These are phyloP conservation scores for Ascochyta fabae DNA, from an alignment of 2,329 filamentous ascomycete species.

Conservation along the genomic window DNA sequence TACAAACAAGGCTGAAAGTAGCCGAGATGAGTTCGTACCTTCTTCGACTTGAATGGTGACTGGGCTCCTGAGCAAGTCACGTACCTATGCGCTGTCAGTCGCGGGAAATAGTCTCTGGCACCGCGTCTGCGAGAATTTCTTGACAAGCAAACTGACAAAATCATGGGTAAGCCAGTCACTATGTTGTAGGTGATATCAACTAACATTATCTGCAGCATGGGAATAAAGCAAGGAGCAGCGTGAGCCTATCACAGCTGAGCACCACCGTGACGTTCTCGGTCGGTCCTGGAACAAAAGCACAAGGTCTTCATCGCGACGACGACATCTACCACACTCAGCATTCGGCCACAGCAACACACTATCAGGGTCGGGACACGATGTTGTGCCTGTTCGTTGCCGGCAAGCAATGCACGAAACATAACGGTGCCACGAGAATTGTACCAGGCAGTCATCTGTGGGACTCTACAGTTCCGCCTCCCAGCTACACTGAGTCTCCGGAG, in stretches of 20 bases:
- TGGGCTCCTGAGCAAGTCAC: too few species aligned
- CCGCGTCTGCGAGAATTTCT: constrained; percentile 17
- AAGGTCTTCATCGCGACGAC: constrained; percentile 39
- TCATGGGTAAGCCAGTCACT: constrained; percentile 15
- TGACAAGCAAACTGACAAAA: constrained; percentile 17
- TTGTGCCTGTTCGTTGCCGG: constrained; percentile 48
- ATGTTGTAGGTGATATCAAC: too few species aligned
- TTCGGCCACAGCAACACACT: constrained; percentile 17
- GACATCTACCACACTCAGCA: constrained; percentile 35
- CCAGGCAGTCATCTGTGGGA: constrained; percentile 49
- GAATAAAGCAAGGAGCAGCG: constrained; percentile 12
- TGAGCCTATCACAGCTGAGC: constrained; percentile 29
- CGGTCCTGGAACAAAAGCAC: constrained; percentile 32
- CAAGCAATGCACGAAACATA: constrained; percentile 37
- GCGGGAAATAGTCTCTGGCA: constrained; percentile 20
- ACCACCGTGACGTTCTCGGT: constrained; percentile 36
- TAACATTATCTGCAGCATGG: constrained; percentile 8
- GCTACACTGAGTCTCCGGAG: constrained; percentile 25
- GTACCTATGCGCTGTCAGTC: constrained; percentile 16
- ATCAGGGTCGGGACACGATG: constrained; percentile 30
- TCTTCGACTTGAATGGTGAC: too few species aligned
- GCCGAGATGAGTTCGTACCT: too few species aligned
- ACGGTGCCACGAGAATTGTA: constrained; percentile 49
- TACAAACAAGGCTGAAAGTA: too few species aligned
- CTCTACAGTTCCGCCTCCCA: constrained; percentile 23